These are phyloP conservation scores for Candida yuanshanica DNA, from an alignment of 805 yeast species.

Conservation along the genomic window DNA sequence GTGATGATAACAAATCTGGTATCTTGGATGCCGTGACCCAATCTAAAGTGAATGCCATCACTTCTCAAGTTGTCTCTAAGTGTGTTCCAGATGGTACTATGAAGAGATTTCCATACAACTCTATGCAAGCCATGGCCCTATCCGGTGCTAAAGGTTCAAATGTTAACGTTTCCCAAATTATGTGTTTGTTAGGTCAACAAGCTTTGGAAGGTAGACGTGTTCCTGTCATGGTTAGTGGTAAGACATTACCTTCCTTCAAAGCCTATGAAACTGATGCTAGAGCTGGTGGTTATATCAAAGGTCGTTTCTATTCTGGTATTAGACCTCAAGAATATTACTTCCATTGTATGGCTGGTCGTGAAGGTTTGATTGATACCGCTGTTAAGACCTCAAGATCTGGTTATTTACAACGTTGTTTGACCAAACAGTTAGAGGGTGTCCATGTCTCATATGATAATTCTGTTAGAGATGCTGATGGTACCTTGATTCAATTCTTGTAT, in stretches of 20 bases:
- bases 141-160: slow-evolving; percentile 99
- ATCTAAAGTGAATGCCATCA: slow-evolving; percentile 84
- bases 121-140: slow-evolving; percentile 98
- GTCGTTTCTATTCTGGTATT: slow-evolving; percentile 95
- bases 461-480: slow-evolving; percentile 93
- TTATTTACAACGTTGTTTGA: slow-evolving; percentile 95
- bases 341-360: slow-evolving; percentile 99
- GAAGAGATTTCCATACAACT: slow-evolving; percentile 91
- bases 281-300: slow-evolving; percentile 97
- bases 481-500: slow-evolving; percentile 87
- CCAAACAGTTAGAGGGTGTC: slow-evolving; percentile 96
- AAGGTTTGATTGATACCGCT: slow-evolving; percentile 98
- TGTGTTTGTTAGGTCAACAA: slow-evolving; percentile 98
- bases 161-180: slow-evolving; percentile 97
- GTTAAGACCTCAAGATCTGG: slow-evolving; percentile 98
- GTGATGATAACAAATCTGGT: slow-evolving; percentile 90
- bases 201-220: slow-evolving; percentile 99
- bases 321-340: slow-evolving; percentile 98
- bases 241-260: slow-evolving; percentile 92
- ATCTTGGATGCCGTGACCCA: slow-evolving; percentile 94
- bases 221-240: slow-evolving; percentile 98
- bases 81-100: slow-evolving; percentile 96
- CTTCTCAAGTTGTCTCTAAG: slow-evolving; percentile 88
- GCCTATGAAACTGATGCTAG: slow-evolving; percentile 95
- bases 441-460: slow-evolving; percentile 91